These are phyloP conservation scores for Ophiostoma ips DNA, from an alignment of 2,329 filamentous ascomycete genomes.

Conservation along the genomic window DNA sequence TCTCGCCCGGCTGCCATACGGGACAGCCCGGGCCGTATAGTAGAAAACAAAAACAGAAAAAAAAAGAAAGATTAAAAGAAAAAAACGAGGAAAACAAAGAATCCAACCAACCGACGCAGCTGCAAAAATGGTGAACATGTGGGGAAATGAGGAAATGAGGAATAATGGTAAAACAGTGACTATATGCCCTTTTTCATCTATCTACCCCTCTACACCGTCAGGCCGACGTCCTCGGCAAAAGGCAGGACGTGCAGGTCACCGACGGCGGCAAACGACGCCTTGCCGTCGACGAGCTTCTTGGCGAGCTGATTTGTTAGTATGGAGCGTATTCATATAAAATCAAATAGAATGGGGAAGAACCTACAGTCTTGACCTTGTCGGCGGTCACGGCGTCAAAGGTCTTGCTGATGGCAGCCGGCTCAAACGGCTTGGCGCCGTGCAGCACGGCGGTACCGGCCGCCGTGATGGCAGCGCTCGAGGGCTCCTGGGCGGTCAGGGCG, in stretches of 20 bases:
- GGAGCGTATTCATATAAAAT: not conserved
- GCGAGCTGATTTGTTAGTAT: conserved; percentile 47
- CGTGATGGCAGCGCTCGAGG: conserved; percentile 62
- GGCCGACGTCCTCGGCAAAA: conserved; percentile 84
- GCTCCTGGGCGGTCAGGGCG: conserved; percentile 69
- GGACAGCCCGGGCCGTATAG: not conserved
- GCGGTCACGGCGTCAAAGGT: conserved; percentile 67
- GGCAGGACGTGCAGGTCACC: conserved; percentile 86
- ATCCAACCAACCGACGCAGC: conserved; percentile 9
- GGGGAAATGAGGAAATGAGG: not conserved
- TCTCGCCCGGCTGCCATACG: not conserved
- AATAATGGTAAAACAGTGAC: not conserved
- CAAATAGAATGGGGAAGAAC: conserved; percentile 19
- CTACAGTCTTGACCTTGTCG: conserved; percentile 74
- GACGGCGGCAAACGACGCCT: conserved; percentile 77
- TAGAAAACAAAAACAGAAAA: conserved; percentile 7
- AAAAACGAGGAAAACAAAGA: not conserved
- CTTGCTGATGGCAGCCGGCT: conserved; percentile 62
- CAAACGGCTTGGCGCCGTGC: conserved; percentile 67
- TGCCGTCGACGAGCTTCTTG: conserved; percentile 74
- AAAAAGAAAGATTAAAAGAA: not conserved
- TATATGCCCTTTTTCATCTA: not conserved
- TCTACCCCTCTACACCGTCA: conserved; percentile 61
- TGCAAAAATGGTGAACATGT: not conserved
- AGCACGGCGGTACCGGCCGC: conserved; percentile 75